A percentile compares a stretch with the other conserved stretches of the same genome.
These are phyloP conservation scores for Pochonia chlamydosporia DNA, from an alignment of 2,329 filamentous ascomycete genomes.

Conservation along the genomic window DNA sequence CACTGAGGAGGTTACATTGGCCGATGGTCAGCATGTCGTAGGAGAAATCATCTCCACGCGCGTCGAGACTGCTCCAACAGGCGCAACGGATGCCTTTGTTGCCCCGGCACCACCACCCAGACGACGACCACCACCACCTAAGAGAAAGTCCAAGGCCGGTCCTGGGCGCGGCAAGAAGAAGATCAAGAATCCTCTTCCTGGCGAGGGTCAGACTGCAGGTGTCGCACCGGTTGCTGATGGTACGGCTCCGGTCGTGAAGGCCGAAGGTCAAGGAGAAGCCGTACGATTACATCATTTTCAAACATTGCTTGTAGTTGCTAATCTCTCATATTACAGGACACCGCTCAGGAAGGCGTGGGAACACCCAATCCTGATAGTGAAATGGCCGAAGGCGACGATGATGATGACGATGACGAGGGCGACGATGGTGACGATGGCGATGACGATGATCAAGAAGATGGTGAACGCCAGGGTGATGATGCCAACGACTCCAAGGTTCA, in stretches of 20 bases:
- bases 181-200: conserved; percentile 51
- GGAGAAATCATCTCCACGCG: conserved; percentile 70
- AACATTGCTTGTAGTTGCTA: neutral
- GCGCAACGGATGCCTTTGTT: conserved; percentile 49
- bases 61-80: conserved; percentile 49
- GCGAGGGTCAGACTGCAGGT: conserved; percentile 22
- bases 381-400: conserved; percentile 45
- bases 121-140: conserved; percentile 68
- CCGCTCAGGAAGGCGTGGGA: conserved; percentile 39
- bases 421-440: conserved; percentile 42
- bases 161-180: conserved; percentile 75
- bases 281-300: conserved; percentile 22
- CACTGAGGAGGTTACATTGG: conserved; percentile 76
- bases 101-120: conserved; percentile 34
- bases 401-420: conserved; percentile 41
- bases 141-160: conserved; percentile 71
- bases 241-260: conserved; percentile 30
- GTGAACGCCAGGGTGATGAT: conserved; percentile 38
- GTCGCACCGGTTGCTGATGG: conserved; percentile 29
- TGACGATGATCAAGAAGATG: conserved; percentile 42
- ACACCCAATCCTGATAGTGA: conserved; percentile 43
- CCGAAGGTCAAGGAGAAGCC: conserved; percentile 31
- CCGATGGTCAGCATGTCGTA: conserved; percentile 72
- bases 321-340: conserved; percentile 20
- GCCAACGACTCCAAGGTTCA: conserved; percentile 32